Base-by-base conservation (phyloP, 768 basidiomycete genomes). In the Boletus sp. region DNA sequence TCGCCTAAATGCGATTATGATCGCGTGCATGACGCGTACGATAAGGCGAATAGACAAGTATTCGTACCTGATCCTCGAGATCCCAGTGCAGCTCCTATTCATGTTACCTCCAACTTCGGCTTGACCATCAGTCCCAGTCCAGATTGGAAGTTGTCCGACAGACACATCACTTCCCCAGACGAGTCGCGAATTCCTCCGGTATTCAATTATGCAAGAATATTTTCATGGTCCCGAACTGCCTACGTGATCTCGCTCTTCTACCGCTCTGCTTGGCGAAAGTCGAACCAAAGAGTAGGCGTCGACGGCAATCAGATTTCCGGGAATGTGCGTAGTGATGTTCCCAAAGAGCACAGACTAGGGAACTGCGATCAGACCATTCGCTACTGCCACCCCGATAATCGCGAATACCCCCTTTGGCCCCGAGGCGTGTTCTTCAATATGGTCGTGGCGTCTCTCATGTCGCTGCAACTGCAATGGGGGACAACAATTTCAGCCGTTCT, bases 1-100 rank as follows among this genome's bases (percentile, higher is more conserved):
- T 75, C 77, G 0, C 77, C 77, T 0, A 73, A 78, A 53, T 76
- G 75, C 50, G 74, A 78, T 57, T 65, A 67, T 3, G 36, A 41
- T 2, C 71, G 75, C 10, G 64, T 79, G 18, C 52, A 56, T 3
- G 49, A 58, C 4, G 62, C 58, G n/a, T 66, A 60, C 28, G 3
- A 56, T 29, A 57, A 48, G 47, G 65, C 65, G 4, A 66, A 65
- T 11, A 41, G 29, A 46, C 45, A 18, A 1, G 56, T 32, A 0
- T 57, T 57, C n/a, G 57, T 46, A 7, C 48, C 48, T 15, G 33
- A 51, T n/a, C 9, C 36, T 9, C 5, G 8, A 7, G 59, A 61
- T 2, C 50, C 48, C 8, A 28, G 4, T 6, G 41, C 47, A n/a
- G 12, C 32, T 10, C 20, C 55, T 29, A 51, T 39, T n/a, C 37